Percentiles rank a stretch among this genome's conserved stretches.
phyloP scores from a whole-genome alignment of 129 eudicot species.

The Scalesia atractyloides region DNA sequence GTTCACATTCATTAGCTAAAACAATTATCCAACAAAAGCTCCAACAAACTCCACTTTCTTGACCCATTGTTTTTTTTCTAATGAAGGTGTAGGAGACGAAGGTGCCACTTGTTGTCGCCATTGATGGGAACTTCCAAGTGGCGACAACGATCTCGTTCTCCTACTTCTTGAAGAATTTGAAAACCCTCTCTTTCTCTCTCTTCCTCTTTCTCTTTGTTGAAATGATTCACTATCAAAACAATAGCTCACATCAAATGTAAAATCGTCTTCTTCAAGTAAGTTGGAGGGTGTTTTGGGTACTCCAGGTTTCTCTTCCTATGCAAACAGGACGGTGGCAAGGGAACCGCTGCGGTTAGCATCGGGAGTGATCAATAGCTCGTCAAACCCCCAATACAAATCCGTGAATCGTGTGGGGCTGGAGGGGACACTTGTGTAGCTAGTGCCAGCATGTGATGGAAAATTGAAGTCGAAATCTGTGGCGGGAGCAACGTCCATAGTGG shows the following conservation, averaged over 20 bases:
- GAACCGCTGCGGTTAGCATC: background rate
- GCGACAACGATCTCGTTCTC: slow-evolving; percentile 72
- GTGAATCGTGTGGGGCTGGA: slow-evolving; percentile 51
- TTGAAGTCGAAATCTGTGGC: slow-evolving; percentile 72
- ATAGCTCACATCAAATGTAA: slow-evolving; percentile 57
- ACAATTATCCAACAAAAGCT: slow-evolving; percentile 41
- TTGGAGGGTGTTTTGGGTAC: slow-evolving; percentile 23
- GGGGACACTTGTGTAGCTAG: slow-evolving; percentile 63
- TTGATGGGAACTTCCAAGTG: slow-evolving; percentile 47
- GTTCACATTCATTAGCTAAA: too few relatives aligned
- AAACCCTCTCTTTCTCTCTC: slow-evolving; percentile 59
- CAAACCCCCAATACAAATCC: slow-evolving; percentile 37
- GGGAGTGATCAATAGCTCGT: slow-evolving; percentile 30
- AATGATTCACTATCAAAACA: slow-evolving; percentile 34
- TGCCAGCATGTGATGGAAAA: slow-evolving; percentile 34
- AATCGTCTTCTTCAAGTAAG: slow-evolving; percentile 47
- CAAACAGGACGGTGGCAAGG: slow-evolving; percentile 38
- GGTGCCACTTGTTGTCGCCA: slow-evolving; percentile 41
- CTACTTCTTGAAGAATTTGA: slow-evolving; percentile 52
- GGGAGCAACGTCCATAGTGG: too few relatives aligned
- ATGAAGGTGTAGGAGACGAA: slow-evolving; percentile 19
- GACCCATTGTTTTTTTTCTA: slow-evolving; percentile 20
- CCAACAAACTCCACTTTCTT: slow-evolving; percentile 63
- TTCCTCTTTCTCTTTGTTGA: slow-evolving; percentile 54
- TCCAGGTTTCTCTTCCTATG: slow-evolving; percentile 58